Percentiles rank a stretch among this genome's conserved stretches.
Evolutionary conservation across 2,329 filamentous ascomycete genomes (phyloP).

Genomic region (Colletotrichum australisinense): DNA sequence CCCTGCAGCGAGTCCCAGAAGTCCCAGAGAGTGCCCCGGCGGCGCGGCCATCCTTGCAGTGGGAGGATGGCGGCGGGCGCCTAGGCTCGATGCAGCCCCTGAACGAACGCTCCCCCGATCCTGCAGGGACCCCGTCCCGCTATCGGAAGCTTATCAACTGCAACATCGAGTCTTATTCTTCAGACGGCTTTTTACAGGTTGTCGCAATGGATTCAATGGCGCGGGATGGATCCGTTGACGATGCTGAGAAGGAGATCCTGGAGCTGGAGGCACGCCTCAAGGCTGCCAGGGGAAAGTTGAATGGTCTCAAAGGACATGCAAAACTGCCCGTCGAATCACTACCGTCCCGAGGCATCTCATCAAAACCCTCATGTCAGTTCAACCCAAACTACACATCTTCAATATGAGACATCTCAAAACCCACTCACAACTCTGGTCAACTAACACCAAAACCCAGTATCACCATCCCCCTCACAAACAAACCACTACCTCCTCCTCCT

Average conservation of each 20-base stretch:
- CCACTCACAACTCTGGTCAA: background rate
- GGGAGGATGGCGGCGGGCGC: background rate
- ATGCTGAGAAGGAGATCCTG: constrained; percentile 64
- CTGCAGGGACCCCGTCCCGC: constrained; percentile 20
- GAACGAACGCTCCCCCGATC: constrained; percentile 1
- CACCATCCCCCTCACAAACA: constrained; percentile 21
- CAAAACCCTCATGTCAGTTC: constrained; percentile 37
- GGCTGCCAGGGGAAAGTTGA: constrained; percentile 57
- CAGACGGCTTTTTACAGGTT: background rate
- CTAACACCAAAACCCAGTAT: background rate
- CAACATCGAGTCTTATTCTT: constrained; percentile 8
- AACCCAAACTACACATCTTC: constrained; percentile 21
- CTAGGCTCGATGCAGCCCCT: constrained; percentile 16
- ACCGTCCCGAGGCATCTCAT: background rate
- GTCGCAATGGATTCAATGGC: constrained; percentile 40
- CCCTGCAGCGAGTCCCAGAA: constrained; percentile 4
- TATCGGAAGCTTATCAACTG: constrained; percentile 32
- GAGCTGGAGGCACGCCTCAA: constrained; percentile 66
- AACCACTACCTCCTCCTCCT: constrained; percentile 80
- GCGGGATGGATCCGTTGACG: constrained; percentile 38
- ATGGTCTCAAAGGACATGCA: constrained; percentile 48
- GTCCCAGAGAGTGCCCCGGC: background rate
- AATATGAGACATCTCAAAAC: constrained; percentile 35
- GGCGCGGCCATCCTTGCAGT: background rate
- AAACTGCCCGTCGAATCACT: constrained; percentile 29